Conservation (phyloP, 331 rosid genomes). For the Quercus phellos region DNA sequence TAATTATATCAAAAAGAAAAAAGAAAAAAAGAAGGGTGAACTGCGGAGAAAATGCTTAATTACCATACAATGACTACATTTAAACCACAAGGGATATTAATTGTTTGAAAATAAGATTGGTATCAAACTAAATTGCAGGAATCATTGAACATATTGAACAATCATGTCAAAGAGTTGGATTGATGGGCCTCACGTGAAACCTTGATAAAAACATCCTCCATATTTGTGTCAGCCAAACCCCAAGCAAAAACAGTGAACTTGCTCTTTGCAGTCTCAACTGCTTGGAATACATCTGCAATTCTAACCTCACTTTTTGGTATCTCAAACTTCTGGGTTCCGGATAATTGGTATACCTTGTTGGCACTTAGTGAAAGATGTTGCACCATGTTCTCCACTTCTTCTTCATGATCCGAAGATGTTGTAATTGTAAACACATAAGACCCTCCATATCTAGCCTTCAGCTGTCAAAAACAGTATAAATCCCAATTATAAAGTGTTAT, state of each 20-base stretch:
- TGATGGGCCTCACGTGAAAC: slow-evolving; percentile 59
- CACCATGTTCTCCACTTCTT: slow-evolving; percentile 66
- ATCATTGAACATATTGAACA: neutral
- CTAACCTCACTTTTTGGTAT: slow-evolving; percentile 67
- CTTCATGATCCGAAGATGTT: slow-evolving; percentile 55
- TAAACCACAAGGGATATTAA: no score
- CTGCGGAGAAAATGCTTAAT: no score
- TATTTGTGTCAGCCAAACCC: slow-evolving; percentile 82
- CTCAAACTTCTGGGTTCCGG: slow-evolving; percentile 92
- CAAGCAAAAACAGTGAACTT: slow-evolving; percentile 71
- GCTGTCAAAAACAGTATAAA: slow-evolving; percentile 34
- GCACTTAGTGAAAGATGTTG: slow-evolving; percentile 52
- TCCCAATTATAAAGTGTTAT: neutral
- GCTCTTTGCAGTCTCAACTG: slow-evolving; percentile 61
- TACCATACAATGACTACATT: no score
- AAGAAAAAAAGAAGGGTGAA: no score
- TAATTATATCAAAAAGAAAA: no score
- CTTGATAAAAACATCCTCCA: slow-evolving; percentile 92
- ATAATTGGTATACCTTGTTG: slow-evolving; percentile 57
- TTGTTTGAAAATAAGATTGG: no score
- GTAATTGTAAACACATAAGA: slow-evolving; percentile 81
- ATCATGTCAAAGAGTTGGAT: slow-evolving; percentile 38
- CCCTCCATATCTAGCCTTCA: slow-evolving; percentile 85
- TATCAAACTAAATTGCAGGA: neutral
- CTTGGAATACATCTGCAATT: slow-evolving; percentile 63